phyloP scores from a whole-genome alignment of 495 filamentous ascomycete species.

The Thermochaetoides thermophila region DNA sequence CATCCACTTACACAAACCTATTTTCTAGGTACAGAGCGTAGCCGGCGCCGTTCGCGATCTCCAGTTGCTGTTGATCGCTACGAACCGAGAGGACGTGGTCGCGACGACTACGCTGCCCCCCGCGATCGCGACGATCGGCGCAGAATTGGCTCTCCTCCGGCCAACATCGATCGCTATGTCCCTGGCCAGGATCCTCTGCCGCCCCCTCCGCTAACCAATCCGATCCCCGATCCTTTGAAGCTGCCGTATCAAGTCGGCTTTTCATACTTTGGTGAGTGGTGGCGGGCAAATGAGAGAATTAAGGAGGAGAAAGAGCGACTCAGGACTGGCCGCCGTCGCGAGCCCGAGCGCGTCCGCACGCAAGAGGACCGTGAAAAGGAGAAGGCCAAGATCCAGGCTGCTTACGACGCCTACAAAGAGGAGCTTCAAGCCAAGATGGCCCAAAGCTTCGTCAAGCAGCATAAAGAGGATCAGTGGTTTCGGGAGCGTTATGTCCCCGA shows the following conservation, averaged over 20 bases:
- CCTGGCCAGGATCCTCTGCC: slow-evolving; percentile 57
- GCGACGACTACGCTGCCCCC: slow-evolving; percentile 53
- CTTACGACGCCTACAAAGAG: slow-evolving; percentile 90
- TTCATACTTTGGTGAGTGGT: slow-evolving; percentile 95
- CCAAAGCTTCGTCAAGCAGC: slow-evolving; percentile 69
- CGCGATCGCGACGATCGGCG: slow-evolving; percentile 41
- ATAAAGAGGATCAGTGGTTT: slow-evolving; percentile 95
- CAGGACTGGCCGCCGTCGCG: slow-evolving; percentile 58
- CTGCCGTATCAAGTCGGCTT: slow-evolving; percentile 91
- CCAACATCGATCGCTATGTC: slow-evolving; percentile 89
- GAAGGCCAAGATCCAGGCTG: slow-evolving; percentile 74
- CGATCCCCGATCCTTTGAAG: slow-evolving; percentile 64
- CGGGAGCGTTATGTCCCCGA: slow-evolving; percentile 85
- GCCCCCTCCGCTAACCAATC: slow-evolving; percentile 50
- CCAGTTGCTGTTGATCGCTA: slow-evolving; percentile 57
- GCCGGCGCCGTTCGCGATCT: slow-evolving; percentile 53
- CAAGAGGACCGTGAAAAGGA: slow-evolving; percentile 82
- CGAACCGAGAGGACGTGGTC: slow-evolving; percentile 47
- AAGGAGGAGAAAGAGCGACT: slow-evolving; percentile 75
- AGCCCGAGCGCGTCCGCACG: slow-evolving; percentile 51
- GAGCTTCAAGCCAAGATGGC: slow-evolving; percentile 88
- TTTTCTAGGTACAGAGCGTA: slow-evolving; percentile 25
- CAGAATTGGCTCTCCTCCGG: slow-evolving; percentile 49
- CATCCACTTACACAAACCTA: slow-evolving; percentile 4
- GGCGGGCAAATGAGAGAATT: slow-evolving; percentile 68